These are phyloP conservation scores for Kwoniella shivajii DNA, from an alignment of 1,284 basidiomycete genomes.

Conservation along the genomic window DNA sequence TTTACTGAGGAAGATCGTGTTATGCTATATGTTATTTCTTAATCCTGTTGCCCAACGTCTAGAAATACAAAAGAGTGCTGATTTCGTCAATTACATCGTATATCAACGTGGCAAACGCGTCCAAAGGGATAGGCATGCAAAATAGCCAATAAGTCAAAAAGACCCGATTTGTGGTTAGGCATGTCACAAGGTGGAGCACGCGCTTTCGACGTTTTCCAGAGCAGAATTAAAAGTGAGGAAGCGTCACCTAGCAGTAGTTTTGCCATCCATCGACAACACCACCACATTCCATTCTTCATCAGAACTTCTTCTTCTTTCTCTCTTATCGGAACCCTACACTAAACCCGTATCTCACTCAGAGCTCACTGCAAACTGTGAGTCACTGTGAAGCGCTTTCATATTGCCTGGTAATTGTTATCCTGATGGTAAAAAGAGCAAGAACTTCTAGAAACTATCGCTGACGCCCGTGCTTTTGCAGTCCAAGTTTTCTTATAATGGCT, in stretches of 20 bases:
- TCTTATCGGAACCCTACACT: background rate
- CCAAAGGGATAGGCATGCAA: background rate
- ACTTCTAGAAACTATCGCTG: background rate
- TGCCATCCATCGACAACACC: background rate
- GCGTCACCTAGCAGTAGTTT: too few species aligned
- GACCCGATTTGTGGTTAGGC: background rate
- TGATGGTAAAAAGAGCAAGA: background rate
- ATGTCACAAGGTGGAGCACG: background rate
- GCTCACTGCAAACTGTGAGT: too few species aligned
- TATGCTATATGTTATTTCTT: too few species aligned
- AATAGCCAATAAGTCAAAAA: too few species aligned
- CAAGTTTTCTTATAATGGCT: constrained; percentile 18
- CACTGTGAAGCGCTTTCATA: too few species aligned
- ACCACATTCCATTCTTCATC: background rate
- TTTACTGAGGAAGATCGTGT: too few species aligned
- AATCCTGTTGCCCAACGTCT: too few species aligned
- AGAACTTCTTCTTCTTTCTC: background rate
- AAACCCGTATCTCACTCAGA: background rate
- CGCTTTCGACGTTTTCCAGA: constrained; percentile 6
- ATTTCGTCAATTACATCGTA: background rate
- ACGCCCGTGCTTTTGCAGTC: background rate
- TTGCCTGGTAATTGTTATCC: too few species aligned
- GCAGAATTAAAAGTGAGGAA: too few species aligned
- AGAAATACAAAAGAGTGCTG: too few species aligned
- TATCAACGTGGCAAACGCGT: background rate